Conservation (phyloP, 176 grass and related monocot genomes). For the Phoenix dactylifera region DNA sequence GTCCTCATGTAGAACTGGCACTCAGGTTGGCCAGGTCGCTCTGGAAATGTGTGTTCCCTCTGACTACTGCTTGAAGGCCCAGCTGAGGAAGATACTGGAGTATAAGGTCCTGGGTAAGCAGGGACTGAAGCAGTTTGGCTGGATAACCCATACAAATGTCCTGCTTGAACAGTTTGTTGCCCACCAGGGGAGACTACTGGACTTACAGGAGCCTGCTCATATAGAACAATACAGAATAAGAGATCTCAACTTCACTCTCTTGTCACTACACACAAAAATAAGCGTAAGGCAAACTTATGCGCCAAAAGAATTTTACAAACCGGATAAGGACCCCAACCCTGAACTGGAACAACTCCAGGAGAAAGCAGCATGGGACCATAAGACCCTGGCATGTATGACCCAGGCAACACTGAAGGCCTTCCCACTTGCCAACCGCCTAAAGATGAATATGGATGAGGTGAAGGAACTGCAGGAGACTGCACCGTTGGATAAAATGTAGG, state of each 20-base stretch:
- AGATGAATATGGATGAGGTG: conserved; percentile 54
- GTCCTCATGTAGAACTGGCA: conserved; percentile 73
- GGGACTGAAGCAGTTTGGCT: conserved; percentile 29
- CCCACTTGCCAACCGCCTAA: conserved; percentile 49
- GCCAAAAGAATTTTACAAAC: conserved; percentile 23
- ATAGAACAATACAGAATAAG: too few species aligned
- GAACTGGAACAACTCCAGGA: conserved; percentile 58
- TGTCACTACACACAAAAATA: too few species aligned
- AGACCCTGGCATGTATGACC: conserved; percentile 33
- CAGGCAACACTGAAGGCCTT: conserved; percentile 53
- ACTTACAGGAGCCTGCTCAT: conserved; percentile 37
- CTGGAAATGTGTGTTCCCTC: conserved; percentile 41
- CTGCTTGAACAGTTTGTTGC: conserved; percentile 52
- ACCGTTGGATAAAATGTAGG: too few species aligned
- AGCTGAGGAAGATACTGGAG: conserved; percentile 29
- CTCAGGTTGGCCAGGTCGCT: conserved; percentile 66
- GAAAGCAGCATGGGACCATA: conserved; percentile 74
- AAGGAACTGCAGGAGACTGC: conserved; percentile 16
- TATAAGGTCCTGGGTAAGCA: conserved; percentile 37
- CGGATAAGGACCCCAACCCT: conserved; percentile 84
- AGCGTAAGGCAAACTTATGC: too few species aligned
- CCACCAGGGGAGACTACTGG: conserved; percentile 39
- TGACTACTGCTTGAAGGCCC: conserved; percentile 33
- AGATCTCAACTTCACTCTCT: too few species aligned
- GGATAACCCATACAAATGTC: conserved; percentile 39